Base-by-base conservation (phyloP, 176 grass and related monocot species). In the Oryza meyeriana region DNA sequence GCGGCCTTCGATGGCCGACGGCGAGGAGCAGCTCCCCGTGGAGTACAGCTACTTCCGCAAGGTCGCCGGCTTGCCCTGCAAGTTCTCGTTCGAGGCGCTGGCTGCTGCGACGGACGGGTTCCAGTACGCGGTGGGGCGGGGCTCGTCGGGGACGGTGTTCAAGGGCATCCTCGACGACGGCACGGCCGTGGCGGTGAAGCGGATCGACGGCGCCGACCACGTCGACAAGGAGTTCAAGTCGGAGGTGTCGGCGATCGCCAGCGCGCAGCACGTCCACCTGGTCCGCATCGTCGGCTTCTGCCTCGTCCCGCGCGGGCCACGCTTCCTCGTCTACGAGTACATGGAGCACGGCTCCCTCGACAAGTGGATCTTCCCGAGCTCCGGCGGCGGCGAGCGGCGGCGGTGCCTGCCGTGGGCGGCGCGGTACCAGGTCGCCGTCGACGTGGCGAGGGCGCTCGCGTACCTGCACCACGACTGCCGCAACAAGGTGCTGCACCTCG, bases 1-100 rank as follows among this genome's bases (percentile, higher is more conserved):
- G 83, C 79, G 66, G 0, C 12, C 71, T 27, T 35, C 57, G 57
- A 27, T 61, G 27, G n/a, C n/a, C n/a, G 80, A 84, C 13, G 76
- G 80, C 67, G 64, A 28, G 34, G 79, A 82, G 41, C 73, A 70
- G 63, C 68, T 48, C 1, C 50, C 86, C 6, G 67, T 75, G 63
- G 83, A 91, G 66, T 94, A 94, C 72, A 94, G 89, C 92, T 94
- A 76, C 86, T 85, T 94, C 84, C 89, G 86, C 12, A 91, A 89
- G 64, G 92, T 94, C 1, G 89, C 92, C 40, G 92, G 86, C 0
- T 69, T 94, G 8, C 90, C 90, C 2, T 11, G 74, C 35, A 61
- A 85, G 67, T 93, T 84, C 77, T 82, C 83, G 5, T 55, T 86
- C 57, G 75, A 80, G 72, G 50, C 50, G 10, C 85, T 96, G 17